These are phyloP conservation scores for Apiotrichum laibachii DNA, from an alignment of 1,284 basidiomycete genomes.

Conservation along the genomic window DNA sequence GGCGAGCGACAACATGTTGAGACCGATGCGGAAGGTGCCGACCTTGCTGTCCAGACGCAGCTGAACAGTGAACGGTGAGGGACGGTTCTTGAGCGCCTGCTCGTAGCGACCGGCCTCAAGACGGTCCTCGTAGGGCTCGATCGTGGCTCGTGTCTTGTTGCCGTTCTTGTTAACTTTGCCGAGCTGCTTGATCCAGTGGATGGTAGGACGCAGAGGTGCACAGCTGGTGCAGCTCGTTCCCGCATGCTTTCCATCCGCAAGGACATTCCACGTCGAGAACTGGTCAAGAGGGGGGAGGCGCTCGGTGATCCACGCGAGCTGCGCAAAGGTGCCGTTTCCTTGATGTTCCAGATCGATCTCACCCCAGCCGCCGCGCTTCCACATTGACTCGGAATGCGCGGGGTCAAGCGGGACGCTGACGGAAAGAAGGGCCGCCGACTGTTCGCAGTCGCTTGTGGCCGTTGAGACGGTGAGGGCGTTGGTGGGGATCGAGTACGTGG, in stretches of 20 bases:
- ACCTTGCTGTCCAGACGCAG: conserved; percentile 62
- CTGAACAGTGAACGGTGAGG: conserved; percentile 82
- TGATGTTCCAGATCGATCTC: conserved; percentile 84
- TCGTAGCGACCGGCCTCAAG: conserved; percentile 81
- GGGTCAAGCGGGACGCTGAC: conserved; percentile 66
- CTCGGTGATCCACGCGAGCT: conserved; percentile 81
- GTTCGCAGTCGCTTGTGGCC: conserved; percentile 61
- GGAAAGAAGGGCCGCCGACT: conserved; percentile 73
- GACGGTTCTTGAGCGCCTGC: conserved; percentile 76
- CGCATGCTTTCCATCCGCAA: conserved; percentile 34
- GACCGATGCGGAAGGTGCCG: conserved; percentile 76
- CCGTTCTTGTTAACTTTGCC: conserved; percentile 47
- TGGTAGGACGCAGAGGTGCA: conserved; percentile 69
- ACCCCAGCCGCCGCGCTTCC: conserved; percentile 68
- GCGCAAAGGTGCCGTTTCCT: conserved; percentile 68
- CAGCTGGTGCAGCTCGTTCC: conserved; percentile 63
- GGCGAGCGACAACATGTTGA: conserved; percentile 81
- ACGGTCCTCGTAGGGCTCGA: conserved; percentile 70
- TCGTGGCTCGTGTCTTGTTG: conserved; percentile 37
- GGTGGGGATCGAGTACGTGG: conserved; percentile 65
- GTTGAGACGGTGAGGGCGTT: conserved; percentile 59
- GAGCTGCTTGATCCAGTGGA: conserved; percentile 64
- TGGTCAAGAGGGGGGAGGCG: conserved; percentile 71
- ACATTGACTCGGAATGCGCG: conserved; percentile 67
- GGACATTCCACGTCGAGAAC: conserved; percentile 62